Evolutionary conservation across 75 land plant genomes (phyloP).

Genomic region (Sequoia sempervirens): DNA sequence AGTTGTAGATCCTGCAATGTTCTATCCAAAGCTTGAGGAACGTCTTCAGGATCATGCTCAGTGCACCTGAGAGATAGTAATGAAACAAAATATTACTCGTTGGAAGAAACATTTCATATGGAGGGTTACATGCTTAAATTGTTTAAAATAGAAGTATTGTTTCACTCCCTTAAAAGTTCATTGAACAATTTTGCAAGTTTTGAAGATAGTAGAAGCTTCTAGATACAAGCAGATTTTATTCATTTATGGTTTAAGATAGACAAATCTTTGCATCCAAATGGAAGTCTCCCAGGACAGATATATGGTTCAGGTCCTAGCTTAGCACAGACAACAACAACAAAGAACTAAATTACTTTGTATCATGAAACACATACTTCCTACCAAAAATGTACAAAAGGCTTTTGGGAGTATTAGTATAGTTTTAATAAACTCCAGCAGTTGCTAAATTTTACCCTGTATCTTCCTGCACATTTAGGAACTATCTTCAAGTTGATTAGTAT

Average conservation of each 20-base stretch:
- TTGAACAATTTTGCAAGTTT: not conserved
- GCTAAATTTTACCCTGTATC: not conserved
- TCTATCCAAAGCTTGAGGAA: conserved; percentile 15
- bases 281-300: not conserved
- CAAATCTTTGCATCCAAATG: not conserved
- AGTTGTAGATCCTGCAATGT: conserved; percentile 27
- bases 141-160: not conserved
- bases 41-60: conserved; percentile 25
- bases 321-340: not conserved
- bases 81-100: not conserved
- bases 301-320: not conserved
- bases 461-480: not conserved
- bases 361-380: not conserved
- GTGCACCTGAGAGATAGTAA: not conserved
- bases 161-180: not conserved
- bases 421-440: not conserved
- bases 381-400: not conserved
- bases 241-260: not conserved
- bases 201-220: not conserved
- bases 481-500: not conserved
- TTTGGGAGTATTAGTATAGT: not conserved
- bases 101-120: not conserved
- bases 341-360: no score
- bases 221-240: not conserved
- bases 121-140: not conserved